A percentile compares a stretch with the other conserved stretches of the same genome.
Conservation (phyloP, 805 yeast genomes). For the Debaryomyces maramus region DNA sequence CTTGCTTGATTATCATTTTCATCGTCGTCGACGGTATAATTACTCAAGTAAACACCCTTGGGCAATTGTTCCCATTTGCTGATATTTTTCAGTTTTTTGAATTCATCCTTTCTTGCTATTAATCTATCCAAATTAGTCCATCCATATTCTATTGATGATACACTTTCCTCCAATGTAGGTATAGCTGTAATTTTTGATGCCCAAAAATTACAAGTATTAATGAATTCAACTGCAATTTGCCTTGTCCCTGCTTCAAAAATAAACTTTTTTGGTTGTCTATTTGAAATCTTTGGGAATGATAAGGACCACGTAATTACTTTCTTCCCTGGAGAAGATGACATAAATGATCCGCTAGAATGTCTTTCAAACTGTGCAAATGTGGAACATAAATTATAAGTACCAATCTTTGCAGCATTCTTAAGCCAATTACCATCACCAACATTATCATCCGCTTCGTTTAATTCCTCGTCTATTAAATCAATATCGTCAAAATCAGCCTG, state of each 20-base stretch:
- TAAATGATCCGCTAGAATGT: conserved; percentile 2
- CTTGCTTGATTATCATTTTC: conserved; percentile 21
- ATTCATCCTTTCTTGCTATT: conserved; percentile 23
- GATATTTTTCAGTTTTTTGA: conserved; percentile 35
- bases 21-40: conserved; percentile 22
- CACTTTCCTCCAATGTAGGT: conserved; percentile 65
- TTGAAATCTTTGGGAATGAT: conserved; percentile 49
- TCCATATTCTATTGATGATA: conserved; percentile 80
- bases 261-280: conserved; percentile 40
- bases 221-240: conserved; percentile 67
- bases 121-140: conserved; percentile 55
- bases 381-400: conserved; percentile 51
- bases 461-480: conserved; percentile 11
- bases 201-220: conserved; percentile 86
- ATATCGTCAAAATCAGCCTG: conserved; percentile 9
- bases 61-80: conserved; percentile 45
- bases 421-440: conserved; percentile 72
- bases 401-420: conserved; percentile 58
- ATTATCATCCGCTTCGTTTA: conserved; percentile 21
- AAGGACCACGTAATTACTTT: conserved; percentile 48
- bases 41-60: conserved; percentile 42
- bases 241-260: conserved; percentile 66
- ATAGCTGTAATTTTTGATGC: conserved; percentile 81
- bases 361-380: conserved; percentile 46
- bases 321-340: conserved; percentile 8